phyloP scores from a whole-genome alignment of 2,329 filamentous ascomycete species.

The Bimuria novae-zelandiae region DNA sequence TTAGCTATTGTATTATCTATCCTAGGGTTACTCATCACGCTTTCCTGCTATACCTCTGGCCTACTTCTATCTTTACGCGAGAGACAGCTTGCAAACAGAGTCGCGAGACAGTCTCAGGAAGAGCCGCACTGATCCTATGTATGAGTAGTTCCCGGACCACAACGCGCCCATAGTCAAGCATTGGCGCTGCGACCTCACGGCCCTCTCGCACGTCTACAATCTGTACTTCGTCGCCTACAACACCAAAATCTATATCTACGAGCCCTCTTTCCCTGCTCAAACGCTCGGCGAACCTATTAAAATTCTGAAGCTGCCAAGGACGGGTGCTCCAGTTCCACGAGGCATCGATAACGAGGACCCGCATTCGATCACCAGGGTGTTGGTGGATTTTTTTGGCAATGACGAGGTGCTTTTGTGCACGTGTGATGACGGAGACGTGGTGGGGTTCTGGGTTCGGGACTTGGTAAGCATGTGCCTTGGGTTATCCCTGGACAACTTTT shows the following conservation, averaged over 20 bases:
- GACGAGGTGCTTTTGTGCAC: conserved; percentile 56
- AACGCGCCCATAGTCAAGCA: conserved; percentile 28
- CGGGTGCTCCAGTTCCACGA: neutral
- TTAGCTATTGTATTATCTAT: no score
- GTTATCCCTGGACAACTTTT: no score
- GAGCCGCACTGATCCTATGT: no score
- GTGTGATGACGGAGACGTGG: conserved; percentile 62
- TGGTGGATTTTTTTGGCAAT: conserved; percentile 51
- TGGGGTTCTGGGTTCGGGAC: conserved; percentile 45
- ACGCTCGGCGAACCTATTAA: conserved; percentile 3
- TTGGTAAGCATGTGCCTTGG: conserved; percentile 28
- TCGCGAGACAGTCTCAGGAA: no score
- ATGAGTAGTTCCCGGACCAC: conserved; percentile 14
- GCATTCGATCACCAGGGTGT: conserved; percentile 52
- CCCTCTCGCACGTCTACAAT: conserved; percentile 52
- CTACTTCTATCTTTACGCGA: no score
- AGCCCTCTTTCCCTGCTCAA: conserved; percentile 52
- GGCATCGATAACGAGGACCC: conserved; percentile 44
- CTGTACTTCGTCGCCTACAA: conserved; percentile 55
- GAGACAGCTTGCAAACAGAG: no score
- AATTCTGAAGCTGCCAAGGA: neutral
- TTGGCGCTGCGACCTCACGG: conserved; percentile 54
- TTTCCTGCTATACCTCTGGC: no score
- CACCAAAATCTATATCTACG: conserved; percentile 48
- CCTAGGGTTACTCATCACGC: no score